Evolutionary conservation across 75 land plant genomes (phyloP).

Genomic region (Azolla pinnata): DNA sequence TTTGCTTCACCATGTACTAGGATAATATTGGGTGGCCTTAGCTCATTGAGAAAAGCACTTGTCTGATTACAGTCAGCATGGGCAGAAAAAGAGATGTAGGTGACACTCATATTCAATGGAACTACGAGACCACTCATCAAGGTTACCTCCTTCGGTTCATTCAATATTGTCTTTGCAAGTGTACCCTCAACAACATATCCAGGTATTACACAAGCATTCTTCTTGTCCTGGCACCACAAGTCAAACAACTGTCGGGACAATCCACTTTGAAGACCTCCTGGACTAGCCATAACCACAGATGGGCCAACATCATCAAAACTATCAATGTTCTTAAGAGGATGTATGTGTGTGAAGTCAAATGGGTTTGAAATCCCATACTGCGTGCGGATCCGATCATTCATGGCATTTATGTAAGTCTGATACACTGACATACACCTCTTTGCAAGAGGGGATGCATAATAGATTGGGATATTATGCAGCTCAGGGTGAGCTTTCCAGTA

Average conservation of each 20-base stretch:
- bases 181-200: slow-evolving; percentile 96
- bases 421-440: slow-evolving; percentile 90
- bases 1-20: slow-evolving; percentile 95
- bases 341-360: slow-evolving; percentile 84
- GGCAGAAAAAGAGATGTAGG: slow-evolving; percentile 96
- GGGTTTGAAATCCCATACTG: slow-evolving; percentile 79
- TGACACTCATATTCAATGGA: slow-evolving; percentile 81
- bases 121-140: slow-evolving; percentile 84
- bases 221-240: slow-evolving; percentile 86
- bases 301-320: slow-evolving; percentile 85
- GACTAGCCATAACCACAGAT: slow-evolving; percentile 95
- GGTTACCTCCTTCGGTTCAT: slow-evolving; percentile 95
- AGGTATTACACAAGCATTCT: slow-evolving; percentile 88
- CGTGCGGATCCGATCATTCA: slow-evolving; percentile 78
- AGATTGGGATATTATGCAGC: slow-evolving; percentile 85
- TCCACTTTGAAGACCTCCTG: slow-evolving; percentile 86
- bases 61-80: slow-evolving; percentile 96
- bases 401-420: slow-evolving; percentile 92
- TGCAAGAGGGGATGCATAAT: slow-evolving; percentile 97
- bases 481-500: slow-evolving; percentile 94
- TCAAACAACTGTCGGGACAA: slow-evolving; percentile 92
- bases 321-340: slow-evolving; percentile 70
- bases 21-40: slow-evolving; percentile 84
- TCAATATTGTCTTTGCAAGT: slow-evolving; percentile 78
- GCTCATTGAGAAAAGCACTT: slow-evolving; percentile 79